A percentile compares a stretch with the other conserved stretches of the same genome.
phyloP scores from a whole-genome alignment of 306 rosid genomes.

The Acacia confusa region DNA sequence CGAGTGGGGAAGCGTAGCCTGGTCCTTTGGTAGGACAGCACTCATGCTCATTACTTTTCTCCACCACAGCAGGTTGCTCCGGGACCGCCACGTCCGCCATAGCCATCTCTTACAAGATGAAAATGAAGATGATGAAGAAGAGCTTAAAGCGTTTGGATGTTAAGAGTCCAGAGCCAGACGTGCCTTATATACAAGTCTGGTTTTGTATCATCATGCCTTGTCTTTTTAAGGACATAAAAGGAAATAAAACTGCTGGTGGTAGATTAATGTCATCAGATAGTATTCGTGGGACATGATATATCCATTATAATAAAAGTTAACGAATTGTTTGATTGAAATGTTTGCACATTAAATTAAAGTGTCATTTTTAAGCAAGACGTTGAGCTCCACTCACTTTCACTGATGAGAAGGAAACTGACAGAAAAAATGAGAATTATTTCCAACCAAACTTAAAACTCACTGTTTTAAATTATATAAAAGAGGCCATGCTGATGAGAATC shows the following conservation, averaged over 20 bases:
- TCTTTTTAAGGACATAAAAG: background rate
- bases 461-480: too few relatives aligned
- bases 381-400: background rate
- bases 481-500: background rate
- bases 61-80: background rate
- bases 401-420: background rate
- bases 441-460: background rate
- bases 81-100: background rate
- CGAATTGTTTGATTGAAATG: background rate
- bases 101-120: background rate
- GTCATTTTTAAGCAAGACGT: background rate
- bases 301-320: background rate
- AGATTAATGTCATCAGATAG: background rate
- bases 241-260: background rate
- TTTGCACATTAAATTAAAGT: background rate
- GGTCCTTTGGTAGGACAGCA: slow-evolving; percentile 72
- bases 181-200: background rate
- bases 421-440: background rate
- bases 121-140: background rate
- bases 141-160: background rate
- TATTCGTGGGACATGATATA: background rate
- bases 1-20: slow-evolving; percentile 77
- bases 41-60: slow-evolving; percentile 5
- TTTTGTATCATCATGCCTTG: background rate
- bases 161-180: background rate